Base-by-base conservation (phyloP, 257 asterid genomes). In the Solanum commersonii region DNA sequence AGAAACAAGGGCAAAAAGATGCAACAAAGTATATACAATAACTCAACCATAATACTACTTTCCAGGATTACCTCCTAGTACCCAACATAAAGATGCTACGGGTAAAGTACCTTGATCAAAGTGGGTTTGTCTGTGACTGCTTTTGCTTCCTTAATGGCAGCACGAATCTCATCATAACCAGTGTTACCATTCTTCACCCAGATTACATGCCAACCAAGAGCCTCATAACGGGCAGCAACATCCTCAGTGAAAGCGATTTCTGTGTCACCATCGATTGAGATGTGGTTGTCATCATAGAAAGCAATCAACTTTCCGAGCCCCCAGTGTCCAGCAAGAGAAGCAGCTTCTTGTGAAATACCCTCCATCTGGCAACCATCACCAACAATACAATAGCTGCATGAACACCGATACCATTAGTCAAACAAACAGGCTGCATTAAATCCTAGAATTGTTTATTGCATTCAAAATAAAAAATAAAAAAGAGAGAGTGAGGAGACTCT, bases 321-420 rank as follows among this genome's bases (percentile, higher is more conserved):
- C 98, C 98, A 95, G 65, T 95, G 98, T 10, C 94, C 98, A 89
- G 98, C 98, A 83, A 95, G 93, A 88, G 98, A 95, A 92, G 94
- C 91, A 31, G 94, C 98, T 90, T 95, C 98, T 40, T 95, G 93
- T 13, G 98, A 88, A 87, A 95, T 91, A 87, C 98, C 98, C 93
- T 95, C 98, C 98, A 95, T 95, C 90, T 94, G 95, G 86, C 98
- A 95, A 15, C 98, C 98, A 91, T 95, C 98, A 77, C 98, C 98
- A 33, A 94, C 91, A 65, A 95, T 92, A 73, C 2, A n/a, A 83
- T 94, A 95, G 60, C 98, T 95, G 89, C 23, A 42, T 34, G 88
- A 67, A 59, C 85, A 68, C 44, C 88, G 87, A 85, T 88, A 73
- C 79, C 86, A 88, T 90, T 72, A 84, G 88, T 87, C 70, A 91